phyloP scores from a whole-genome alignment of 257 asterid species.

The Jasminum sambac region DNA sequence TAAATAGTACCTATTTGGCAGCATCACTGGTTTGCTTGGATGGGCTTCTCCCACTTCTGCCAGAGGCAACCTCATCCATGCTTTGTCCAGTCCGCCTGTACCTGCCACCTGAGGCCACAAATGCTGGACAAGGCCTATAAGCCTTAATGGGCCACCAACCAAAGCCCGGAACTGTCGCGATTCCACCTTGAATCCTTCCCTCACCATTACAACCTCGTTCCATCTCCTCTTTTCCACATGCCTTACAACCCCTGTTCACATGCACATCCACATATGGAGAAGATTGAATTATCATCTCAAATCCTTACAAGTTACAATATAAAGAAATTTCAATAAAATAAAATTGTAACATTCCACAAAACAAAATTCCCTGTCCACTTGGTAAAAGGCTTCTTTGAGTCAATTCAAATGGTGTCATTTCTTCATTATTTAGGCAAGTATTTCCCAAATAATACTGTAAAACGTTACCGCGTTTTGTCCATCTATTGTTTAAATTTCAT shows the following conservation, averaged over 20 bases:
- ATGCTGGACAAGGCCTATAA: constrained; percentile 89
- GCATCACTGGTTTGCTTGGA: constrained; percentile 18
- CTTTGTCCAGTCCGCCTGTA: constrained; percentile 79
- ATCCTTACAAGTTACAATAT: not conserved
- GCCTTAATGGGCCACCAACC: constrained; percentile 99
- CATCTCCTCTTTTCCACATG: constrained; percentile 70
- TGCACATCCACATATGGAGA: not conserved
- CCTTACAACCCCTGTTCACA: constrained; percentile 67
- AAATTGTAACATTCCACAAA: not conserved
- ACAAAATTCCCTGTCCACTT: not conserved
- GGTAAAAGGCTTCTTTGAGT: not conserved
- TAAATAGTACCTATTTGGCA: constrained; percentile 9
- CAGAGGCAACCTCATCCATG: constrained; percentile 92
- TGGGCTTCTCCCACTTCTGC: constrained; percentile 40
- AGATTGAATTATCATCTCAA: not conserved
- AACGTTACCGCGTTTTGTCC: not conserved
- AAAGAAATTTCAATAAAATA: not conserved
- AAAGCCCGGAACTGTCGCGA: constrained; percentile 85
- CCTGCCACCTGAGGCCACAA: constrained; percentile 81
- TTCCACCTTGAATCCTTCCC: constrained; percentile 98
- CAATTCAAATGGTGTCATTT: not conserved
- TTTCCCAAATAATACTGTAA: not conserved
- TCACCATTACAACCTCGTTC: constrained; percentile 89
- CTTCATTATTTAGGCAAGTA: not conserved
- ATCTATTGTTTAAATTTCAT: not conserved